Evolutionary conservation across 192 early-diverging fungal genomes (phyloP).

Genomic region (Kickxella alabastrina): DNA sequence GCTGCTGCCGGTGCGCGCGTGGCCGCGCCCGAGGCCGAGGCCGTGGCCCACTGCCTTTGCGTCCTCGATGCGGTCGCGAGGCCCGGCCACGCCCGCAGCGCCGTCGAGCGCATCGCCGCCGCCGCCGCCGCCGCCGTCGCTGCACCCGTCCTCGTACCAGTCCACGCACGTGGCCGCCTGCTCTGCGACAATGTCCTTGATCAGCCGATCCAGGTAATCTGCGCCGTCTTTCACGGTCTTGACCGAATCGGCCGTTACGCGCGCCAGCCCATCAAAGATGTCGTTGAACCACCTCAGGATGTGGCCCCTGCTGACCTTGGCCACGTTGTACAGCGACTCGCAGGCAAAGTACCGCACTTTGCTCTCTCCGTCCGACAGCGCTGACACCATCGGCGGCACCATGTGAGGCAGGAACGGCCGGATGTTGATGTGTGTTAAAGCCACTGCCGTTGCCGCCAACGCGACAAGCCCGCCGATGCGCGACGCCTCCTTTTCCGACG

Average conservation of each 20-base stretch:
- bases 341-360: slow-evolving; percentile 97
- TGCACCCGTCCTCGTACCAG: slow-evolving; percentile 26
- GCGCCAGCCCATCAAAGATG: slow-evolving; percentile 93
- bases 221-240: slow-evolving; percentile 91
- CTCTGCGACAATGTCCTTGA: slow-evolving; percentile 97
- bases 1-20: not conserved
- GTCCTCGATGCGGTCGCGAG: not conserved
- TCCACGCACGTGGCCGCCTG: slow-evolving; percentile 71
- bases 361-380: slow-evolving; percentile 87
- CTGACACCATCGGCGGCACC: slow-evolving; percentile 90
- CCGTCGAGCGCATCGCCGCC: not conserved
- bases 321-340: slow-evolving; percentile 97
- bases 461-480: slow-evolving; percentile 94
- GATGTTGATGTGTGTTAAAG: slow-evolving; percentile 73
- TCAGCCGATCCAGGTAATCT: slow-evolving; percentile 86
- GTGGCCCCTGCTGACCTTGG: slow-evolving; percentile 87
- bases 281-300: slow-evolving; percentile 93
- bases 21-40: too few relatives aligned
- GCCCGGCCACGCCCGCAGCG: not conserved
- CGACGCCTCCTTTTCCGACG: slow-evolving; percentile 77
- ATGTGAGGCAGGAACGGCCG: slow-evolving; percentile 68
- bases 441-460: slow-evolving; percentile 82
- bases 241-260: slow-evolving; percentile 83
- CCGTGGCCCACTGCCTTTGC: not conserved
- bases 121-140: not conserved